These are phyloP conservation scores for Fusarium annulatum DNA, from an alignment of 2,329 filamentous ascomycete species.

Conservation along the genomic window DNA sequence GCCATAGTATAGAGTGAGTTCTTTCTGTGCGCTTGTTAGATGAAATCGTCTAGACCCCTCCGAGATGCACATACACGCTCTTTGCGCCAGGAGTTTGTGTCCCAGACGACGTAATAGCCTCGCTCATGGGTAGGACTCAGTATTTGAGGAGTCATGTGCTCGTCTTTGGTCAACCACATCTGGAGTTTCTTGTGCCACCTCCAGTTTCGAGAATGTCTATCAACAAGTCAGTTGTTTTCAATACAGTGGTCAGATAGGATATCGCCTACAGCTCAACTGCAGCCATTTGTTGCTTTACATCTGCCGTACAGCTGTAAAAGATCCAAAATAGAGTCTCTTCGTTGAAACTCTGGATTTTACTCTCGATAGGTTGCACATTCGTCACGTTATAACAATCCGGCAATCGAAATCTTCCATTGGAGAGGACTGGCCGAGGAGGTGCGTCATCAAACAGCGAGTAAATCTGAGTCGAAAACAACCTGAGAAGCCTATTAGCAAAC, in stretches of 20 bases:
- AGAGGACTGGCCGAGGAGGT: slow-evolving; percentile 67
- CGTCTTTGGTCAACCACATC: slow-evolving; percentile 75
- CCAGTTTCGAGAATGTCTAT: slow-evolving; percentile 72
- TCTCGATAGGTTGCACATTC: slow-evolving; percentile 73
- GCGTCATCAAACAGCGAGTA: slow-evolving; percentile 71
- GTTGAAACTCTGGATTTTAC: slow-evolving; percentile 74
- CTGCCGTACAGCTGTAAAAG: slow-evolving; percentile 73
- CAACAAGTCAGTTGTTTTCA: slow-evolving; percentile 8
- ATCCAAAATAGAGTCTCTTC: slow-evolving; percentile 77
- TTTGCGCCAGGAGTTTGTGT: slow-evolving; percentile 70
- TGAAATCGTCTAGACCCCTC: slow-evolving; percentile 23
- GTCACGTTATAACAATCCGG: slow-evolving; percentile 75
- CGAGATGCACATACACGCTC: slow-evolving; percentile 63
- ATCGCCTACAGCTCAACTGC: slow-evolving; percentile 69
- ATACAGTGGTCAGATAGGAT: neutral
- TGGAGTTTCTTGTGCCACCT: slow-evolving; percentile 75
- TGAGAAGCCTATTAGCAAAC: slow-evolving; percentile 45
- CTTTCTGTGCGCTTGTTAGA: slow-evolving; percentile 57
- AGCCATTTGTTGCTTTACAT: slow-evolving; percentile 72
- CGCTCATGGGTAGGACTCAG: slow-evolving; percentile 69
- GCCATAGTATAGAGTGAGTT: slow-evolving; percentile 70
- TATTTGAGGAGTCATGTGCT: slow-evolving; percentile 71
- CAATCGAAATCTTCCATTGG: slow-evolving; percentile 63
- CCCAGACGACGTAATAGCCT: slow-evolving; percentile 75
- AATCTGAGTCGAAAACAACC: slow-evolving; percentile 67